Evolutionary conservation across 2,329 filamentous ascomycete genomes (phyloP), one percentile per base, ranked within the genome.

Genomic region (Paraconiothyrium sp.): DNA sequence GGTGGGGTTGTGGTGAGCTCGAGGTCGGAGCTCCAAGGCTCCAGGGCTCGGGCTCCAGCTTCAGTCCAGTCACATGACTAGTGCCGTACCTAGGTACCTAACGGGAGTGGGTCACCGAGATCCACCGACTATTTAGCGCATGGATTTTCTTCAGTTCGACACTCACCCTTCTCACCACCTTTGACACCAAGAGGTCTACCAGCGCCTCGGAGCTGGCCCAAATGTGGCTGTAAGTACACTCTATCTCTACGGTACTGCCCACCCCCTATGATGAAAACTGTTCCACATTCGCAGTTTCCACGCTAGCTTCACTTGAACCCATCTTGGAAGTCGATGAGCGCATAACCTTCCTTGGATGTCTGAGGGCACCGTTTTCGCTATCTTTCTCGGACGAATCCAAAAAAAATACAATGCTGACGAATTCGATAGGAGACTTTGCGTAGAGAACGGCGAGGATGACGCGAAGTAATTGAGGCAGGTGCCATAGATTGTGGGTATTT

Each of bases 241-340:
- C 14, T 9, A 20, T 56, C 57, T 55, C 43, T 47, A 11, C 35
- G 1, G 16, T 27, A 22, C 13, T 32, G 5, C 22, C 20, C 20
- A 41, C 10, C 3, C 55, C 56, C 24, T 20, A 65, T 68, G 65
- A 69, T 69, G 65, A 68, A 71, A 67, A 61, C 27, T 50, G 37
- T 68, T 67, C 64, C 64, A 65, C 54, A 69, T 71, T 71, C 68
- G 68, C 67, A 67, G 68, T 69, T 71, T 71, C 62, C 67, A 71
- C 67, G 65, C 62, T 59, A 71, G 67, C 64, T 59, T 60, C 56
- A 58, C 50, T 64, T 66, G 69, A 69, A 67, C 48, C 37, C 47
- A 41, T 41, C 39, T 60, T 57, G 62, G n/a, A 16, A 41, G 52
- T 34, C 63, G 30, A 50, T 71, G 68, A 69, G 65, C 64, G 67